Evolutionary conservation across 257 asterid genomes (phyloP).

Genomic region (Coffea eugenioides): DNA sequence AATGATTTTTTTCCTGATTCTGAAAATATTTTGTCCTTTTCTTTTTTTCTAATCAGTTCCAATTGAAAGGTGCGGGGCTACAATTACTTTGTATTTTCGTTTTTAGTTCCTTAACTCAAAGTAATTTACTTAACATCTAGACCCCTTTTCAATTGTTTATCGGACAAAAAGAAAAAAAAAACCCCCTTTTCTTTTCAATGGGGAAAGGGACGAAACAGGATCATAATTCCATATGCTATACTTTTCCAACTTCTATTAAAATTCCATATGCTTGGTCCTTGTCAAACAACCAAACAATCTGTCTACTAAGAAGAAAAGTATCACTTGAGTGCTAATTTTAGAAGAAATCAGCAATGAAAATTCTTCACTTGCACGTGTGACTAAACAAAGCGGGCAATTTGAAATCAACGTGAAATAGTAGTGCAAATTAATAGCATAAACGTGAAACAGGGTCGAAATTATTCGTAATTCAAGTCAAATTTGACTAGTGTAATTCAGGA

Average conservation of each 20-base stretch:
- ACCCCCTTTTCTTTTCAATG: too few species aligned
- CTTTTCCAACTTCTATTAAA: background rate
- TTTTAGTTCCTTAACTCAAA: background rate
- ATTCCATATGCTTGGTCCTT: background rate
- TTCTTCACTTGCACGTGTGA: background rate
- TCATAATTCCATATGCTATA: background rate
- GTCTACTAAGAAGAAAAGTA: constrained; percentile 11
- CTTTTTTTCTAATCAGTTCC: background rate
- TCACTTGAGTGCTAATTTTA: constrained; percentile 2
- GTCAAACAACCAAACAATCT: background rate
- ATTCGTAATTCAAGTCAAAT: too few species aligned
- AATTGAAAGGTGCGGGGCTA: background rate
- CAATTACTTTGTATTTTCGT: background rate
- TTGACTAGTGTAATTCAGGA: too few species aligned
- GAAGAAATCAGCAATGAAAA: background rate
- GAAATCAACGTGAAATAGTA: too few species aligned
- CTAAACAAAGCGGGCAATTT: background rate
- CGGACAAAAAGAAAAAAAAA: too few species aligned
- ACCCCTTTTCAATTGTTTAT: too few species aligned
- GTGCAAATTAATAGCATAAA: too few species aligned
- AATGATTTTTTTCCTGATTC: background rate
- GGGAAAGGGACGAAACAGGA: too few species aligned
- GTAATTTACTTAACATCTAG: background rate
- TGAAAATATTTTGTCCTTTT: background rate
- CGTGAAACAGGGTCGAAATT: too few species aligned